Evolutionary conservation across 306 rosid genomes (phyloP).

Genomic region (Cucurbita maxima): DNA sequence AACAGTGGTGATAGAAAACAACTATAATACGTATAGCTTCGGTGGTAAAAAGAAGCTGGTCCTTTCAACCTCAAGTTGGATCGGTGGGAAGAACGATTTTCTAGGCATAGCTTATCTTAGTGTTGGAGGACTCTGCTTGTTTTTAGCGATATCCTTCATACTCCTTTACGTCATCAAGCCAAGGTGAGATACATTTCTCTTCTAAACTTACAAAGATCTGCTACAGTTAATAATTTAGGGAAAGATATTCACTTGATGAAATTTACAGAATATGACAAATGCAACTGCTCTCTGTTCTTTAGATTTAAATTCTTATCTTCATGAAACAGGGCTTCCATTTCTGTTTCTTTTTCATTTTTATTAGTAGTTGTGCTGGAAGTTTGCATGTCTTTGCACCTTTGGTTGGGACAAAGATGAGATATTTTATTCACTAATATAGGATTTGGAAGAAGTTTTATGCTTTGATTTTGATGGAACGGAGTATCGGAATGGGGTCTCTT

Average conservation of each 20-base stretch:
- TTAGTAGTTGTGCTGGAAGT: neutral
- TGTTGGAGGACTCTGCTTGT: slow-evolving; percentile 47
- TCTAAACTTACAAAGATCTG: neutral
- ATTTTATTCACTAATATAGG: neutral
- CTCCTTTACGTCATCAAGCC: slow-evolving; percentile 53
- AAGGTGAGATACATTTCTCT: slow-evolving; percentile 33
- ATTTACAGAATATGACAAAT: neutral
- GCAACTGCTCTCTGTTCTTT: neutral
- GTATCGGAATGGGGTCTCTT: neutral
- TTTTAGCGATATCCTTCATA: slow-evolving; percentile 50
- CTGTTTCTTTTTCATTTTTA: neutral
- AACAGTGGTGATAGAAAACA: slow-evolving; percentile 44
- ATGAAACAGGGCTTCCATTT: neutral
- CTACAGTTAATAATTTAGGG: neutral
- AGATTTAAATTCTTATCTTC: neutral
- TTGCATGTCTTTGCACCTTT: neutral
- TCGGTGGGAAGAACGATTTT: slow-evolving; percentile 71
- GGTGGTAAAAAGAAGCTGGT: slow-evolving; percentile 58
- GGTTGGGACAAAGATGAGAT: neutral
- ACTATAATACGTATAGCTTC: slow-evolving; percentile 69
- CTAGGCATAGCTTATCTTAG: slow-evolving; percentile 53
- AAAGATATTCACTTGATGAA: neutral
- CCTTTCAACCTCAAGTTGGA: slow-evolving; percentile 86
- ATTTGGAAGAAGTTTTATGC: neutral
- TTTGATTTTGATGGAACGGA: neutral